Conservation (phyloP, 441 rosid species). For the Raphanus hybrid region DNA sequence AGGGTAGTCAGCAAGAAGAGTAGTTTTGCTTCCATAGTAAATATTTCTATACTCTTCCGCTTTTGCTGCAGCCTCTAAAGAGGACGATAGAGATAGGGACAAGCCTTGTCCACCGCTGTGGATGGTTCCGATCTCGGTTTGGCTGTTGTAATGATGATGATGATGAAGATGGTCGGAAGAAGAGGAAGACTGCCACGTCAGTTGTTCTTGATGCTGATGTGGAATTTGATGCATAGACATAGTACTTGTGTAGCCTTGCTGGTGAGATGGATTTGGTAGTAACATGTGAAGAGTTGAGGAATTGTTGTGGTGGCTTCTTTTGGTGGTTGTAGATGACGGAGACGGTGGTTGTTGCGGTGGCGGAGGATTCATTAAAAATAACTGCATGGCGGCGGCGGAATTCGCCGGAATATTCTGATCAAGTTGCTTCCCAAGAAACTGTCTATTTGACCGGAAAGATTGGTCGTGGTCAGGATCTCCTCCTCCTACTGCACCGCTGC, state of each 20-base stretch:
- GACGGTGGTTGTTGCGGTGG: slow-evolving; percentile 80
- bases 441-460: slow-evolving; percentile 51
- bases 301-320: slow-evolving; percentile 46
- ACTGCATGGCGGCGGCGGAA: slow-evolving; percentile 91
- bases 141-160: slow-evolving; percentile 35
- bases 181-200: slow-evolving; percentile 62
- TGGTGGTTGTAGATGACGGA: slow-evolving; percentile 45
- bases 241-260: slow-evolving; percentile 41
- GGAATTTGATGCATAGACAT: slow-evolving; percentile 41
- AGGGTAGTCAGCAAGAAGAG: slow-evolving; percentile 31
- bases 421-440: slow-evolving; percentile 56
- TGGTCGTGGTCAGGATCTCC: slow-evolving; percentile 55
- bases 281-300: slow-evolving; percentile 83
- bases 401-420: slow-evolving; percentile 56
- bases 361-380: slow-evolving; percentile 84
- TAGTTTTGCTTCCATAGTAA: slow-evolving; percentile 31
- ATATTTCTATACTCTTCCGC: slow-evolving; percentile 70
- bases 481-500: slow-evolving; percentile 50
- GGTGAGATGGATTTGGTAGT: slow-evolving; percentile 65
- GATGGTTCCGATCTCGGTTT: slow-evolving; percentile 4
- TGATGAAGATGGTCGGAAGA: slow-evolving; percentile 45
- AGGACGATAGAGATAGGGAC: slow-evolving; percentile 79
- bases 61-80: slow-evolving; percentile 79
- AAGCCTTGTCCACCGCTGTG: slow-evolving; percentile 69
- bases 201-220: slow-evolving; percentile 48